phyloP scores from a whole-genome alignment of 495 filamentous ascomycete species.

The Pyrenula aspistea region DNA sequence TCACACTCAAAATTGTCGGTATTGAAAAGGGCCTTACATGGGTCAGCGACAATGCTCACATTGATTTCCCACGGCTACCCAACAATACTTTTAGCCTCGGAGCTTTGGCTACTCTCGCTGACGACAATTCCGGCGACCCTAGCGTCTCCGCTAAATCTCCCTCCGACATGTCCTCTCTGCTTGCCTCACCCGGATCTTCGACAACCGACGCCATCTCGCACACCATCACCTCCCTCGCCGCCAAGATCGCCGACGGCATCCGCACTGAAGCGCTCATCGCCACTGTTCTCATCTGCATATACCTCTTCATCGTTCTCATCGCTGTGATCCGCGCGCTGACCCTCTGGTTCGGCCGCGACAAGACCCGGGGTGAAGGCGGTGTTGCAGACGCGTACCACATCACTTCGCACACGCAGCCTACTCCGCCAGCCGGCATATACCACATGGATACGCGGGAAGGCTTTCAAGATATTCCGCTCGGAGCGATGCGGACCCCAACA shows the following conservation, averaged over 20 bases:
- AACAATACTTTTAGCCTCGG: constrained; percentile 23
- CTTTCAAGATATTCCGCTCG: constrained; percentile 3
- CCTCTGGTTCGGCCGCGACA: constrained; percentile 26
- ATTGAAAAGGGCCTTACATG: constrained; percentile 81
- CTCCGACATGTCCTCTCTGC: constrained; percentile 34
- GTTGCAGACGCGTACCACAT: constrained; percentile 19
- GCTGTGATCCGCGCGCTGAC: constrained; percentile 56
- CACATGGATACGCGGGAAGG: not conserved
- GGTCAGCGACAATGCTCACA: constrained; percentile 74
- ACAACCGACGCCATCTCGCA: constrained; percentile 71
- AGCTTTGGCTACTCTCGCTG: not conserved
- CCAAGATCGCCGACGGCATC: constrained; percentile 50
- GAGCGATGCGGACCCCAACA: constrained; percentile 14
- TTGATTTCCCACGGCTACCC: constrained; percentile 65
- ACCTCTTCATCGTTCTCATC: constrained; percentile 62
- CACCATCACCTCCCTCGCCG: constrained; percentile 54
- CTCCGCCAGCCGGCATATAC: constrained; percentile 15
- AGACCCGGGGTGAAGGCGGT: constrained; percentile 35
- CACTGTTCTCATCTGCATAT: constrained; percentile 53
- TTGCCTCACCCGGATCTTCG: constrained; percentile 53
- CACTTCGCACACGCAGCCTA: constrained; percentile 5
- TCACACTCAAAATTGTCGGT: constrained; percentile 61
- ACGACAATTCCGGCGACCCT: not conserved
- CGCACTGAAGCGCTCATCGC: constrained; percentile 68
- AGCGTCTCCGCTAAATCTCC: not conserved